These are phyloP conservation scores for Salix koriyanagi DNA, from an alignment of 345 rosid genomes.

Conservation along the genomic window DNA sequence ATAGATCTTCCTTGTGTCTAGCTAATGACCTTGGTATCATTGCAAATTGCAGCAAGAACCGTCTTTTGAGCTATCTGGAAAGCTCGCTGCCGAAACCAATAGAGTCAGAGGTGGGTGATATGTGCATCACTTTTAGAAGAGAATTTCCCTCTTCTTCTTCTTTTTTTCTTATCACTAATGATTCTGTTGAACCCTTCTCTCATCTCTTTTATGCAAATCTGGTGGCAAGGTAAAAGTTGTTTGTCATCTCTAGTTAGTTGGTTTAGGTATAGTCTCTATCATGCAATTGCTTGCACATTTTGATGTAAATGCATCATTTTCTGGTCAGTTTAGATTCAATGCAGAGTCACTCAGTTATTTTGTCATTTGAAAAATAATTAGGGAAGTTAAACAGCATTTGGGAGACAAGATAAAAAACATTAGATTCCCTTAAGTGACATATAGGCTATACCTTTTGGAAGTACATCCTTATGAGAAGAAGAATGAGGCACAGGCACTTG, in stretches of 20 bases:
- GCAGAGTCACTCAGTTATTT: neutral
- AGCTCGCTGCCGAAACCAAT: slow-evolving; percentile 95
- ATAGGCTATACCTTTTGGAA: neutral
- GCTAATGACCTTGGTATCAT: slow-evolving; percentile 4
- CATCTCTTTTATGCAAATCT: neutral
- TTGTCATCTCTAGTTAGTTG: neutral
- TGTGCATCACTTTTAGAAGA: neutral
- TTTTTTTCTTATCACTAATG: neutral
- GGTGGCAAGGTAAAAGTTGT: neutral
- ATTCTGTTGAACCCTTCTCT: neutral
- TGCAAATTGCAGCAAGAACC: slow-evolving; percentile 67
- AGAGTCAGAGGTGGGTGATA: slow-evolving; percentile 63
- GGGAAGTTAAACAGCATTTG: neutral
- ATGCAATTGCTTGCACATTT: neutral
- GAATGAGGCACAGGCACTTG: neutral
- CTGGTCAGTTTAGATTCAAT: neutral
- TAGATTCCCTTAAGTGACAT: neutral
- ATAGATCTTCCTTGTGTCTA: slow-evolving; percentile 2
- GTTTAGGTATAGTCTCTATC: neutral
- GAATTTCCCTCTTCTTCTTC: neutral
- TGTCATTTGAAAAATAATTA: neutral
- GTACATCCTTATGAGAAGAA: neutral
- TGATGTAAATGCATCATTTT: neutral
- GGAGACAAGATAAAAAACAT: neutral
- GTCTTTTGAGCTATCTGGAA: slow-evolving; percentile 92